Conservation (phyloP, 169 alveolate genomes). For the Perkinsus marinus region DNA sequence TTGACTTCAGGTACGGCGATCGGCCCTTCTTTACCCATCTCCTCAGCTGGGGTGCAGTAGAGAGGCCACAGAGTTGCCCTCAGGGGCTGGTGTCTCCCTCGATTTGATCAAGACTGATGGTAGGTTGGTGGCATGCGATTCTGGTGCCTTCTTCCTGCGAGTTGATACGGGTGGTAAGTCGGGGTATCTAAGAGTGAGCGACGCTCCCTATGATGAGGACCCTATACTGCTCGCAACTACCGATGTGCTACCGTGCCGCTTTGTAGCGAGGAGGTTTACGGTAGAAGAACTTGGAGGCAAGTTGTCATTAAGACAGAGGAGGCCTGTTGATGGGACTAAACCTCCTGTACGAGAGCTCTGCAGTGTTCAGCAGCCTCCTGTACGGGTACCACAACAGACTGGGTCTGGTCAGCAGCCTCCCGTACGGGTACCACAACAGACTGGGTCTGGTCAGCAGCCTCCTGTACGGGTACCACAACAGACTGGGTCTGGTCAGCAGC, state of each 20-base stretch:
- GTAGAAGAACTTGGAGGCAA: neutral
- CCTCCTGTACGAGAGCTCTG: too few species aligned
- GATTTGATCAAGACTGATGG: neutral
- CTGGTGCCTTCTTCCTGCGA: neutral
- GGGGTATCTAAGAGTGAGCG: neutral
- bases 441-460: too few species aligned
- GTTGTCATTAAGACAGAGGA: too few species aligned
- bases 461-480: too few species aligned
- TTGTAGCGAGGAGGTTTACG: neutral
- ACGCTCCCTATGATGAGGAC: neutral
- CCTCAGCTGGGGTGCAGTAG: neutral
- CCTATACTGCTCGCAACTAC: neutral
- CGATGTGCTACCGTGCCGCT: neutral
- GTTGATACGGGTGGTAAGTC: neutral
- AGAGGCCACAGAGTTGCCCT: neutral
- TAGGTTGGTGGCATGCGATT: neutral
- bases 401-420: too few species aligned
- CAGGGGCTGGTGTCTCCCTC: neutral
- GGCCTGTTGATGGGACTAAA: too few species aligned
- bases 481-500: too few species aligned
- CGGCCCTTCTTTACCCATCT: neutral
- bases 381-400: too few species aligned
- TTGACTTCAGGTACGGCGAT: neutral
- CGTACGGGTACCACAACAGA: too few species aligned
- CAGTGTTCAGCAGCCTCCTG: too few species aligned